Base-by-base conservation (phyloP, 2,329 filamentous ascomycete species). In the Fusarium decemcellulare region DNA sequence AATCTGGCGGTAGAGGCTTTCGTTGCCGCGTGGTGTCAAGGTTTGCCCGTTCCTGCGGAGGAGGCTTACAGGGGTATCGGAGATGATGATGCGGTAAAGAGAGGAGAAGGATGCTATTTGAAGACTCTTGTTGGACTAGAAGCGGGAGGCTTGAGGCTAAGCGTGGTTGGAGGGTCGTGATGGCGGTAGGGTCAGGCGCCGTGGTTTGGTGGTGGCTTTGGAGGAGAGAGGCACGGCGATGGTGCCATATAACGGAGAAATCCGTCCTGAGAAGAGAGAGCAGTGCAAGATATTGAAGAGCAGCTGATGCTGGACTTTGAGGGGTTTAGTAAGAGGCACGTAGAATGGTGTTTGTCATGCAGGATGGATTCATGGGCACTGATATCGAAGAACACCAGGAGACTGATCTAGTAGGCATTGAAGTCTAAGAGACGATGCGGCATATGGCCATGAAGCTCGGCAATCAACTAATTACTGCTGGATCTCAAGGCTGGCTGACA, bases 51-150 rank as follows among this genome's bases (percentile, higher is more conserved):
- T 48, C 44, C 54, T 58, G 34, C 18, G 54, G 54, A 32, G 34
- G 47, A 29, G 54, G 54, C 54, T 58, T 58, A 18, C 54, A 58
- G 54, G 43, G 54, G 54, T 34, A 58, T 58, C 43, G 44, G 54
- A 58, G 43, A 50, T 58, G 47, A 40, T 23, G 18, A 18, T 32
- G 36, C 16, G 37, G 29, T 18, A 58, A 23, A 30, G 29, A 36
- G 40, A 40, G 23, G 16, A 56, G 12, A 15, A 46, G n/a, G 14
- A 34, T 23, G 15, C 29, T 34, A 55, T 55, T 44, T 18, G 32
- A 39, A 15, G 34, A 47, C 16, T 34, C n/a, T 23, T 44, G 27
- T 54, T 43, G 40, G 23, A 27, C 42, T 44, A 36, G 18, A 15
- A 56, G 32, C 53, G 53, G 53, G 42, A 47, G 53, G 53, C 53